Conservation (phyloP, 1,284 basidiomycete species). For the Ganoderma resinaceum region DNA sequence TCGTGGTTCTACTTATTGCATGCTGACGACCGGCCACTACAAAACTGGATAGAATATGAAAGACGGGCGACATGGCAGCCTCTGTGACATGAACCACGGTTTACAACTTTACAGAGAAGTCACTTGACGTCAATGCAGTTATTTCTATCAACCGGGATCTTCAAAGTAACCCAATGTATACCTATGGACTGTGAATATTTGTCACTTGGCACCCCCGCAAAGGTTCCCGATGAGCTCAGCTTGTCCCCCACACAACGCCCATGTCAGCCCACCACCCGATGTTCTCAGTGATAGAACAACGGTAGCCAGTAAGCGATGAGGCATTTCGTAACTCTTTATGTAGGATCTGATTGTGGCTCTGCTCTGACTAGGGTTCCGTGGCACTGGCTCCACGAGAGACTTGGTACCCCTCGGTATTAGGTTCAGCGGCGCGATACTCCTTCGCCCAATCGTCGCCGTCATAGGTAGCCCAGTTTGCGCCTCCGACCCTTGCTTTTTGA, state of each 20-base stretch:
- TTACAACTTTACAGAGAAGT: not conserved
- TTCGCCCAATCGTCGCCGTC: not conserved
- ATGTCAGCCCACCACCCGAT: not conserved
- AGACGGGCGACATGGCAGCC: not conserved
- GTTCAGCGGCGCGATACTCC: not conserved
- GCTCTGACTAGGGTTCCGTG: not conserved
- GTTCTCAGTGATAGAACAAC: not conserved
- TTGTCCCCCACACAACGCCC: not conserved
- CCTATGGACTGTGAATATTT: not conserved
- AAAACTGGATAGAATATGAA: not conserved
- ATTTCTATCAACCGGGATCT: not conserved
- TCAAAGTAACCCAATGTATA: not conserved
- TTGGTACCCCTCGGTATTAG: not conserved
- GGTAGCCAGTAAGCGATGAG: constrained; percentile 1
- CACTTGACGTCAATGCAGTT: constrained; percentile 6
- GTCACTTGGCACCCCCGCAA: not conserved
- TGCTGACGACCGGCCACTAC: not conserved
- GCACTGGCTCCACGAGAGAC: not conserved
- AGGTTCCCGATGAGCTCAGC: not conserved
- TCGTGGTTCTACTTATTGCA: not conserved
- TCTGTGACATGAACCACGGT: not conserved
- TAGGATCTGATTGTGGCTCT: not conserved
- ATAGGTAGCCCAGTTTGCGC: not conserved
- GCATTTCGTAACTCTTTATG: not conserved
- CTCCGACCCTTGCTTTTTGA: not conserved